These are phyloP conservation scores for Chlamydomonas sphaeroides DNA, from an alignment of 139 green algal species.

Conservation along the genomic window DNA sequence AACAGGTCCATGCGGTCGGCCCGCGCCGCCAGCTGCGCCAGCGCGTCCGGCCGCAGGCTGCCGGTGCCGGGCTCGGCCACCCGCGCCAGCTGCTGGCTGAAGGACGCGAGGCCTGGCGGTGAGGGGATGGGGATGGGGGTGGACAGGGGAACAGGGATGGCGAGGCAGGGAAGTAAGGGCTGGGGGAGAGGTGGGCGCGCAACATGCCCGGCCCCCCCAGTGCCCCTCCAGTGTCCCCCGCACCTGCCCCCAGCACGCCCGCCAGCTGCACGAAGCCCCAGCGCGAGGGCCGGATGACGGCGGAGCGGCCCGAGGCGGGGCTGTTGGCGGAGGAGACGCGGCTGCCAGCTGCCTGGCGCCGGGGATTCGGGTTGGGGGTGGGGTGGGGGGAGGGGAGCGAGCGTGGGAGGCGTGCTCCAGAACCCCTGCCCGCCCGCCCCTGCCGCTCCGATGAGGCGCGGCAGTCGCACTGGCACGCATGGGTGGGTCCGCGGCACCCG, in stretches of 20 bases:
- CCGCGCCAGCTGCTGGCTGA: not conserved
- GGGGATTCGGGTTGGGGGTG: no score
- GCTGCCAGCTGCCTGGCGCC: no score
- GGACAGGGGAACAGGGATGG: no score
- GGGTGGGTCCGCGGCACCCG: no score
- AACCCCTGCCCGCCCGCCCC: no score
- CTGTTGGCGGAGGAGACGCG: not conserved
- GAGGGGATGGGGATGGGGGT: not conserved
- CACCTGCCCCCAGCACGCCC: not conserved
- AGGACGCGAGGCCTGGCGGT: constrained; percentile 2
- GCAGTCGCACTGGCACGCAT: no score
- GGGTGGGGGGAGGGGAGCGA: no score
- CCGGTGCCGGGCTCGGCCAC: constrained; percentile 15
- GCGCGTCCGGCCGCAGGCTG: not conserved
- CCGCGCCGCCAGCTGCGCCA: constrained; percentile 6
- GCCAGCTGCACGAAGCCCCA: constrained; percentile 1
- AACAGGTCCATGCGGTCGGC: constrained; percentile 3
- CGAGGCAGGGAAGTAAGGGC: no score
- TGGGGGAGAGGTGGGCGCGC: not conserved
- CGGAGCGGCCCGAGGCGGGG: not conserved
- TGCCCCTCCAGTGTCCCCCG: not conserved
- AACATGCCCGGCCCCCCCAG: no score
- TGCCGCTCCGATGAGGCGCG: no score
- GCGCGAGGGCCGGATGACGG: not conserved
- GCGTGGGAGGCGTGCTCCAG: no score